These are phyloP conservation scores for Starmerella potacharoeniae DNA, from an alignment of 805 yeast species.

Conservation along the genomic window DNA sequence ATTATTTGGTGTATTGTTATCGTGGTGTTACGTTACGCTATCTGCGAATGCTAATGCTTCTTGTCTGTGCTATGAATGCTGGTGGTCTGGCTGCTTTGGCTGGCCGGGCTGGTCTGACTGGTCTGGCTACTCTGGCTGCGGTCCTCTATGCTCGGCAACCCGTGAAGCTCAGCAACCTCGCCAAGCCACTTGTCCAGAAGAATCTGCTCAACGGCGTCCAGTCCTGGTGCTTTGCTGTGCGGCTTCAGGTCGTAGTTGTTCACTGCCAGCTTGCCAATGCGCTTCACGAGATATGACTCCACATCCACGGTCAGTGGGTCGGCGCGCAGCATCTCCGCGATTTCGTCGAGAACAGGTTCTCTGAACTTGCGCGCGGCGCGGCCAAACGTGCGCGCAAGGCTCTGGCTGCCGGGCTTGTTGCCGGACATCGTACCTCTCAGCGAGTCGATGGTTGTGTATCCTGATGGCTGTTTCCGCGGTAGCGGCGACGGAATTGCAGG, in stretches of 20 bases:
- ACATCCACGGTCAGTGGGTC: conserved; percentile 23
- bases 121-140: not conserved
- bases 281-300: conserved; percentile 21
- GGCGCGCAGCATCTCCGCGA: conserved; percentile 20
- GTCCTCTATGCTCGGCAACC: not conserved
- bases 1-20: too few relatives aligned
- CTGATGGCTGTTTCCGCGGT: not conserved
- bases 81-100: not conserved
- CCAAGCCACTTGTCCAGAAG: conserved; percentile 21
- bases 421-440: conserved; percentile 1
- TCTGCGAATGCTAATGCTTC: not conserved
- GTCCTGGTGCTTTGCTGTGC: conserved; percentile 4
- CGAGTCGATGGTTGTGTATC: conserved; percentile 4
- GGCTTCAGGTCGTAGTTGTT: conserved; percentile 11
- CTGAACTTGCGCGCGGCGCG: conserved; percentile 22
- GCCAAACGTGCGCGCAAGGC: conserved; percentile 19
- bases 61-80: not conserved
- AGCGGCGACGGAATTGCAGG: conserved; percentile 1
- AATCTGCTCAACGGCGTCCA: conserved; percentile 23
- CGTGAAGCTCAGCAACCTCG: conserved; percentile 14
- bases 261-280: conserved; percentile 17
- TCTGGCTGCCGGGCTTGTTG: conserved; percentile 5
- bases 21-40: not conserved
- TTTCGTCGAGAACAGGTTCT: conserved; percentile 22
- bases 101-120: not conserved